phyloP scores from a whole-genome alignment of 1,284 basidiomycete genomes.

The Ceratobasidium theobromae region DNA sequence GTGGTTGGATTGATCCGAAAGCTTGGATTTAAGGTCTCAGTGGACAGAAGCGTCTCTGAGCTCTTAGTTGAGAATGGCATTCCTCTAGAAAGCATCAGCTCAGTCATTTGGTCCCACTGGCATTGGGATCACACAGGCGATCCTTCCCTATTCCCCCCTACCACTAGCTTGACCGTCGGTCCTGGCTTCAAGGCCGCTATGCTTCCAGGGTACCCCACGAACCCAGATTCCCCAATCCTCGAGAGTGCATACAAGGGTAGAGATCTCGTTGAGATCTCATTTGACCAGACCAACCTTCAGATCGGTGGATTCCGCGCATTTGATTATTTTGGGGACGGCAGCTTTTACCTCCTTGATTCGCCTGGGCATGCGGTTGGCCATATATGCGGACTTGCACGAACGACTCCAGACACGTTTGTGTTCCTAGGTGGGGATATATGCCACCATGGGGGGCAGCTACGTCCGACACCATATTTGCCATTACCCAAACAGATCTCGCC shows the following conservation, averaged over 20 bases:
- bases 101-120: conserved; percentile 12
- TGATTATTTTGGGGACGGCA: conserved; percentile 37
- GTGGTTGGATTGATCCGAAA: background rate
- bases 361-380: conserved; percentile 36
- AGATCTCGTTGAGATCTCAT: background rate
- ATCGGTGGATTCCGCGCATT: conserved; percentile 3
- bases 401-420: conserved; percentile 2
- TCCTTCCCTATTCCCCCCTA: background rate
- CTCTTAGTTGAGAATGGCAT: background rate
- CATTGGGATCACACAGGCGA: conserved; percentile 27
- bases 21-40: background rate
- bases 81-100: background rate
- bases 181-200: background rate
- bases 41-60: background rate
- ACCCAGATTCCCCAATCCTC: background rate
- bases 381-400: conserved; percentile 34
- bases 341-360: conserved; percentile 30
- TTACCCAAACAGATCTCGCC: background rate
- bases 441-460: background rate
- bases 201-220: background rate
- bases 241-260: conserved; percentile 7
- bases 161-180: background rate
- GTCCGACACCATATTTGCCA: background rate
- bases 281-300: background rate
- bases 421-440: background rate